A percentile compares a stretch with the other conserved stretches of the same genome.
phyloP scores from a whole-genome alignment of 495 filamentous ascomycete species.

The Halenospora varia region DNA sequence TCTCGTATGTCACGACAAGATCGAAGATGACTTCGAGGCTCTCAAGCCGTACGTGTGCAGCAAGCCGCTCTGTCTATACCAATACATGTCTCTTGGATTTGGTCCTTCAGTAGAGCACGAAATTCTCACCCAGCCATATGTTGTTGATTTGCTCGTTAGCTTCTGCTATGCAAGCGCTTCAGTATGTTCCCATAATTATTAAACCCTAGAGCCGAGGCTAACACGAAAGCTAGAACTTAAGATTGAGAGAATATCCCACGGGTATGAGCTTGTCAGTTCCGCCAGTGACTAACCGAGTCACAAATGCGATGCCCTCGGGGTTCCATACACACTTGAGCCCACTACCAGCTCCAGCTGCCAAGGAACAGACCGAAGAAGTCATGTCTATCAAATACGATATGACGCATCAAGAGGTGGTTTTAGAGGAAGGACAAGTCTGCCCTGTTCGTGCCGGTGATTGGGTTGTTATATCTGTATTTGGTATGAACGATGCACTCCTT shows the following conservation, averaged over 20 bases:
- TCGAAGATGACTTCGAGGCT: conserved; percentile 71
- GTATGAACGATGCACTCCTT: conserved; percentile 3
- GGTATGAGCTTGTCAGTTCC: conserved; percentile 72
- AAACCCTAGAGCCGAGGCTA: neutral
- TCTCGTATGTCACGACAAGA: conserved; percentile 70
- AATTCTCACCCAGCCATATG: conserved; percentile 72
- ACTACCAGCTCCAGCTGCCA: neutral
- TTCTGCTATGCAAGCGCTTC: conserved; percentile 63
- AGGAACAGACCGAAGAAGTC: neutral
- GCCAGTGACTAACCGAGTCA: conserved; percentile 5
- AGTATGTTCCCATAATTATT: neutral
- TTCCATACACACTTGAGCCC: too few relatives aligned
- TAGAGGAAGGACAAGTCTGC: conserved; percentile 20
- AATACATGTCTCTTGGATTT: conserved; percentile 87
- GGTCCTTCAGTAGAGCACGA: conserved; percentile 84
- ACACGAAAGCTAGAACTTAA: conserved; percentile 3
- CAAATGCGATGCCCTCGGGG: too few relatives aligned
- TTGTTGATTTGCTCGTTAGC: conserved; percentile 81
- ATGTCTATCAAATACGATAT: conserved; percentile 25
- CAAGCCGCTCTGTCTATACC: conserved; percentile 75
- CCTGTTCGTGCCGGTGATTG: conserved; percentile 52
- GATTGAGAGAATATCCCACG: conserved; percentile 58
- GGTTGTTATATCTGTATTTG: conserved; percentile 42
- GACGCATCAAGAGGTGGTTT: conserved; percentile 39
- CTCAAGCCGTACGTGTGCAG: conserved; percentile 90